Base-by-base conservation (phyloP, 495 filamentous ascomycete species). In the Xylaria intraflava region DNA sequence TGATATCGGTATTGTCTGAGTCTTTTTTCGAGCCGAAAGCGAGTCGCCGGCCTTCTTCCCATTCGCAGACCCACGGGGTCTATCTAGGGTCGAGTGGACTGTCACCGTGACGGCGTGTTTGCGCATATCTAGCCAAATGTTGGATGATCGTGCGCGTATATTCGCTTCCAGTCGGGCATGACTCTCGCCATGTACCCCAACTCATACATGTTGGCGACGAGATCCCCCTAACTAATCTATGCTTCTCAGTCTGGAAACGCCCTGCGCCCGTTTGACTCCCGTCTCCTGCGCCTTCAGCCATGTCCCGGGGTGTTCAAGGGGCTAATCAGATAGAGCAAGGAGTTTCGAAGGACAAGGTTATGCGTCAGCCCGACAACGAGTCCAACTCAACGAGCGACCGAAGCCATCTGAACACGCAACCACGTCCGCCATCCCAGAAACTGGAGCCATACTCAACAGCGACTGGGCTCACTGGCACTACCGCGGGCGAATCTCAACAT, bases 361-460 rank as follows among this genome's bases (percentile, higher is more conserved):
- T 55, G 43, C 48, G 72, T 20, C 53, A 65, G 24, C 66, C 69
- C 19, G 74, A 78, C 38, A 73, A 75, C 36, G 70, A 64, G 35
- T 59, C 66, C 11, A 53, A 60, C 24, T 58, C 78, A 7, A 83
- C 81, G 69, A 86, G 82, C 65, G 73, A 76, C 20, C 76, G 79
- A 47, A 76, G 80, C 26, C 72, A 83, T 19, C 62, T 81, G 16
- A 76, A 78, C 59, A 78, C 86, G 52, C 80, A 84, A 20, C 87
- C 84, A 48, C 78, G 85, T 68, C 80, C 83, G 16, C 87, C 87
- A 3, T 84, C 86, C 33, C 84, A 84, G 43, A 82, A 82, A 56
- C 73, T 80, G 58, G 80, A 86, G 59, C 72, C 80, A 31, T 82
- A 78, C 1, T 69, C 78, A 35, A 83, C 81, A 43, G 75, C 77